Evolutionary conservation across 768 basidiomycete genomes (phyloP), one percentile per base, ranked within the genome.

Genomic region (Stropharia rugosoannulata): DNA sequence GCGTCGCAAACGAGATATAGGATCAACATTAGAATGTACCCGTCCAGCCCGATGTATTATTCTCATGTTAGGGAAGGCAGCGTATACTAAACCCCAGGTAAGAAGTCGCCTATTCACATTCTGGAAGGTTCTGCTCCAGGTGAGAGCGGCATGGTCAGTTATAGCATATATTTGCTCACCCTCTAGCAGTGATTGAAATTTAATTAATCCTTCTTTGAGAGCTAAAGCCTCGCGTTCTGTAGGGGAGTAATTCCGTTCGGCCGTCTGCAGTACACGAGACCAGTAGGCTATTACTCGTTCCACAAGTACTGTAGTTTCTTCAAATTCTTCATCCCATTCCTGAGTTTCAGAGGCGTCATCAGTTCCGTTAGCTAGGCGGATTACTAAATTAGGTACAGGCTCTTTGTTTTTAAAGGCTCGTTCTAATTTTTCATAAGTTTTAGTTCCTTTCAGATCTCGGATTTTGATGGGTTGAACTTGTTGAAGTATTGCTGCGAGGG

Each of bases 1-100:
- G 1, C 19, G 43, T 18, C 19, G n/a, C 1, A 44, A 10, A 1
- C 72, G 52, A 0, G 73, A 75, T 4, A 75, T 58, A 2, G 75
- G 73, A 51, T 77, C 75, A 6, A 75, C 72, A 50, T 75, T 75
- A 1, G 73, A 76, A 42, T 76, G 74, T 0, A 73, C 69, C 3
- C 68, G 41, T 3, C 75, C 75, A 0, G 75, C 67, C 5, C 71
- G 66, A 47, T 77, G 75, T 8, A 75, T 60, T 22, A 77, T 76
- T n/a, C 62, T 46, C 12, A 77, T 25, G 0, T 55, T 49, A 0
- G 72, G 75, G 57, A 67, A 77, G 3, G 74, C 73, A 9, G 73
- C 42, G 40, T 73, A 73, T 0, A 73, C 64, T 4, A 63, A 51
- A 40, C 73, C 73, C 73, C 72, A 76, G 3, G 71, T 67, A 1